Base-by-base conservation (phyloP, 179 eudicot genomes). In the Silene vulgaris region DNA sequence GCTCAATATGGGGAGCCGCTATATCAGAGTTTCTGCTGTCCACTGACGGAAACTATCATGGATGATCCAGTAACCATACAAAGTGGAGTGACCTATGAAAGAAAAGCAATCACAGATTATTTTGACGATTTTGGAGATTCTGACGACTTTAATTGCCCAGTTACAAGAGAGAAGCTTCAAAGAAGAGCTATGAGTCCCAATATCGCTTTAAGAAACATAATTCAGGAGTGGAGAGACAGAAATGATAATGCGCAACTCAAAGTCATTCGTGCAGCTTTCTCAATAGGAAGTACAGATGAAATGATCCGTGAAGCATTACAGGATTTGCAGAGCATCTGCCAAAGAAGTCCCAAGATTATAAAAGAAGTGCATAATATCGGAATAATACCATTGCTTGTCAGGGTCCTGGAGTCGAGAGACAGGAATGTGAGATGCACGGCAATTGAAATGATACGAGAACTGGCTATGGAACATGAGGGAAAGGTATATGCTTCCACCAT, bases 21-120 rank as follows among this genome's bases (percentile, higher is more conserved):
- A 56, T 88, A 89, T 67, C 84, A 86, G 66, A 80, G 97, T 48
- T 93, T 91, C 77, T 78, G 83, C 77, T 93, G 98, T 77, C 91
- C 95, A 11, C 77, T 93, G 78, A 91, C 95, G 14, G 82, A 86
- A 56, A 81, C 65, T 80, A 84, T 93, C 59, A 93, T 89, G 98
- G 87, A 88, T 56, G 98, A 93, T 50, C 95, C 98, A 6, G 93
- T 91, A 62, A 91, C 98, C 45, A 75, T 88, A 79, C 89, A 84
- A 80, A 91, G 85, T 65, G 98, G 98, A 62, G 84, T 84, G 71
- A 89, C 97, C 9, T 93, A 78, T 56, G 97, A 93, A 81, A 87
- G 87, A 72, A 76, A 70, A 12, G 90, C 89, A 16, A 91, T 93
- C 40, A 73, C 71, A 3, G 90, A 86, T 37, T 91, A 87, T 86